phyloP scores from a whole-genome alignment of 805 yeast genomes.

The Tanozyma kutaoensis region DNA sequence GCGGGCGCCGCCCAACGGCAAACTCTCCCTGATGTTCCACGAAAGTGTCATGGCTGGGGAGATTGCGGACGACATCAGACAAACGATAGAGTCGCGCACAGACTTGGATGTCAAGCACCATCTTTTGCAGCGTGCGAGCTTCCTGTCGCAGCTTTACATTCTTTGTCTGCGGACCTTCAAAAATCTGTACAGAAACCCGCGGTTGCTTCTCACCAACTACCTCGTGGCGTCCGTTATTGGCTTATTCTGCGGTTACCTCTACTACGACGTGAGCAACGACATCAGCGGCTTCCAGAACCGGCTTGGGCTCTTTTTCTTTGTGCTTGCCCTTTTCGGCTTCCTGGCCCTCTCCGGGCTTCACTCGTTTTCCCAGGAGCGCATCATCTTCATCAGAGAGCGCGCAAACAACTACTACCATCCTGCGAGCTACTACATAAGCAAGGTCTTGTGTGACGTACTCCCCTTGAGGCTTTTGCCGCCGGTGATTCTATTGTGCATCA shows the following conservation, averaged over 20 bases:
- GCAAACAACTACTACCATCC: constrained; percentile 93
- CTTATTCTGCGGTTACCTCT: constrained; percentile 71
- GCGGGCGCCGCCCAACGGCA: constrained; percentile 10
- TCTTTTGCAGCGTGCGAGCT: constrained; percentile 36
- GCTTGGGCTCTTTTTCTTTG: constrained; percentile 83
- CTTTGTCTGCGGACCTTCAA: constrained; percentile 81
- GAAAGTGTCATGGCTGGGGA: constrained; percentile 29
- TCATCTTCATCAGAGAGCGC: constrained; percentile 83
- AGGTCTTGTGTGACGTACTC: constrained; percentile 81
- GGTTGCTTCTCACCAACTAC: constrained; percentile 75
- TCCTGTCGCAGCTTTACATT: constrained; percentile 55
- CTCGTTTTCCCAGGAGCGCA: constrained; percentile 77
- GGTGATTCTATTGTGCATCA: constrained; percentile 57
- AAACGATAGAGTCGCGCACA: background rate
- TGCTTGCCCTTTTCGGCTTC: constrained; percentile 86
- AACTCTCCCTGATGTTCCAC: constrained; percentile 18
- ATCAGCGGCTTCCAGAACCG: constrained; percentile 96
- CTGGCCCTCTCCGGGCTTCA: constrained; percentile 86
- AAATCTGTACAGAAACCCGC: constrained; percentile 86
- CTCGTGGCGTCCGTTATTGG: constrained; percentile 67
- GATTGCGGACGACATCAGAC: constrained; percentile 21
- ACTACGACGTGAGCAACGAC: constrained; percentile 73
- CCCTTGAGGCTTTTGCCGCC: constrained; percentile 94
- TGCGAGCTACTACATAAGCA: constrained; percentile 69
- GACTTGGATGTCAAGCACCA: constrained; percentile 16